Conservation (phyloP, 2,329 filamentous ascomycete species). For the Botrytis porri region DNA sequence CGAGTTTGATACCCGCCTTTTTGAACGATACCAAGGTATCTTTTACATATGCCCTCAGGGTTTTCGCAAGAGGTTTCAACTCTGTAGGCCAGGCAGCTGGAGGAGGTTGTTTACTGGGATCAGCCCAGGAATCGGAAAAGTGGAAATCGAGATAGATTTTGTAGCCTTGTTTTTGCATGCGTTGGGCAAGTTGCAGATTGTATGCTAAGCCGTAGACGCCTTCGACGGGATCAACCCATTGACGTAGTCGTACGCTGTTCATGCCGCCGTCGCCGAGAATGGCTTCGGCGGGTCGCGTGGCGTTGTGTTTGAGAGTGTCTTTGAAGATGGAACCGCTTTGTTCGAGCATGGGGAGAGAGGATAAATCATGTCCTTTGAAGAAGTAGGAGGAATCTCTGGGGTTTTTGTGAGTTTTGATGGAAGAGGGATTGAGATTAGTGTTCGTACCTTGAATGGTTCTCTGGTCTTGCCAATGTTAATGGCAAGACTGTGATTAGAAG, state of each 20-base stretch:
- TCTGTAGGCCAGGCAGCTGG: constrained; percentile 62
- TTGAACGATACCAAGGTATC: constrained; percentile 60
- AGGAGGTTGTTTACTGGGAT: constrained; percentile 60
- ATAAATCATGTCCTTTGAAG: constrained; percentile 43
- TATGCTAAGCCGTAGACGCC: constrained; percentile 67
- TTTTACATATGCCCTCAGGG: constrained; percentile 65
- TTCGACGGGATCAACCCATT: constrained; percentile 66
- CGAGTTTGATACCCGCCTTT: constrained; percentile 52
- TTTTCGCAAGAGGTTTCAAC: constrained; percentile 55
- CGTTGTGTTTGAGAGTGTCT: constrained; percentile 39
- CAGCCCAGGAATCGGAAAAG: constrained; percentile 66
- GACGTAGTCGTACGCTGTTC: constrained; percentile 65
- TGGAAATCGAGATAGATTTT: constrained; percentile 60
- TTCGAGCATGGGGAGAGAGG: constrained; percentile 40
- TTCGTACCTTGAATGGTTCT: neutral
- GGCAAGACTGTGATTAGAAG: constrained; percentile 12
- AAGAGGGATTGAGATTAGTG: neutral
- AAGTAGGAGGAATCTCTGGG: constrained; percentile 26
- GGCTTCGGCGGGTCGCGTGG: constrained; percentile 52
- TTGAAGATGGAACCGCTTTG: constrained; percentile 40
- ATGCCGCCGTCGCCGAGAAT: constrained; percentile 62
- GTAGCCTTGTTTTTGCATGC: constrained; percentile 60
- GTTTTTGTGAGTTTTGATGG: neutral
- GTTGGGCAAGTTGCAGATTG: constrained; percentile 61
- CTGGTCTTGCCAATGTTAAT: constrained; percentile 11